These are phyloP conservation scores for Blastobotrys mokoenaii DNA, from an alignment of 805 yeast genomes.

Conservation along the genomic window DNA sequence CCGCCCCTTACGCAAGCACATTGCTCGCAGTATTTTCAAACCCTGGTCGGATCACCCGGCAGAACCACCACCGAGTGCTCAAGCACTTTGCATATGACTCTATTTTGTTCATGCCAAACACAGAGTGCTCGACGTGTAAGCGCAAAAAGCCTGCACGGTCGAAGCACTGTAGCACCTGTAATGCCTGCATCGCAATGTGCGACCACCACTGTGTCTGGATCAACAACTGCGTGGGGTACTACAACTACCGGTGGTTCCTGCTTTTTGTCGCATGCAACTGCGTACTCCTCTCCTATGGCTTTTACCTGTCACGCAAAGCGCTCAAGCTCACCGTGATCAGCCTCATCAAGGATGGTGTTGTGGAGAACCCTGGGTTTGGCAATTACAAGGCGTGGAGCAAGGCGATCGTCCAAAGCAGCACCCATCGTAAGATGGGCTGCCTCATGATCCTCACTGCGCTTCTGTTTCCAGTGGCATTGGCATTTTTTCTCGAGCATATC, in stretches of 20 bases:
- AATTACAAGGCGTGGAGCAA: background rate
- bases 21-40: conserved; percentile 27
- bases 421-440: conserved; percentile 28
- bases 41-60: conserved; percentile 30
- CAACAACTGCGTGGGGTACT: conserved; percentile 52
- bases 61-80: conserved; percentile 21
- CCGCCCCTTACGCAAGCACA: conserved; percentile 20
- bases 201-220: conserved; percentile 63
- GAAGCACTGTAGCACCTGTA: conserved; percentile 50
- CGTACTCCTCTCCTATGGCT: conserved; percentile 38
- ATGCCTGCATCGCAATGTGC: conserved; percentile 37
- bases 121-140: conserved; percentile 41
- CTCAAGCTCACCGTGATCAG: background rate
- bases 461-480: conserved; percentile 36
- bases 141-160: conserved; percentile 48
- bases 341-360: conserved; percentile 2
- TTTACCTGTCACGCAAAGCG: conserved; percentile 20
- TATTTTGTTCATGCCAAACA: conserved; percentile 43
- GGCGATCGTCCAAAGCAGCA: conserved; percentile 7
- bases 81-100: conserved; percentile 36
- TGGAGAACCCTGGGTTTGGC: background rate
- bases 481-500: conserved; percentile 40
- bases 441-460: conserved; percentile 38
- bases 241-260: conserved; percentile 55
- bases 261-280: conserved; percentile 45